Evolutionary conservation across 2,329 filamentous ascomycete genomes (phyloP), one percentile per base, ranked within the genome.

Genomic region (Ophiostoma australiae): DNA sequence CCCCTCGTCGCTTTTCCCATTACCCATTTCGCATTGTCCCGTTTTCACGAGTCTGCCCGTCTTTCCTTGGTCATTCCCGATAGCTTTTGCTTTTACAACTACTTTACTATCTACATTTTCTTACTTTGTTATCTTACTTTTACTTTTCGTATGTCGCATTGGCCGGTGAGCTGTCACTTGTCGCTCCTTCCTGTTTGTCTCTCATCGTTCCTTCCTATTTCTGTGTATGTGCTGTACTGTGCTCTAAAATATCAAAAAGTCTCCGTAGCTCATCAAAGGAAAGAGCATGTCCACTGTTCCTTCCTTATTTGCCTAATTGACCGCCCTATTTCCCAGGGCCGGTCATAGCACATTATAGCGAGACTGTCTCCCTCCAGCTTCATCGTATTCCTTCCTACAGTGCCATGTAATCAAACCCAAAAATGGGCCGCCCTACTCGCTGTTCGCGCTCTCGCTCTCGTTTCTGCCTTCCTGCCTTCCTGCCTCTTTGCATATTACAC

Each of bases 401-500:
- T 31, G 27, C 27, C 27, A 31, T 31, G 27, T 31, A 63, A 63
- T 63, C 33, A 63, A 33, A 63, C 58, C 27, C 17, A 63, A 63
- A 63, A 63, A 3, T 63, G 58, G 58, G 58, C 5, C 58, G 17
- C 23, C 15, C 4, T 17, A 7, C 15, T 63, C 58, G 58, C 58
- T 63, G 58, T 63, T 63, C 58, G 58, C 58, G 58, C 27, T 63
- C 58, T 63, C 58, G 58, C 58, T 63, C 52, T 58, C 52, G 52
- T 58, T 58, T 58, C 27, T 63, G 52, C n/a, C n/a, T 27, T 13
- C 3, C 52, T 1, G 27, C 27, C n/a, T 27, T 20, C 48, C n/a
- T 52, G 2, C 48, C 52, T 58, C 15, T 39, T 39, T 39, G 1
- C 10, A 11, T 8, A 37, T 37, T 37, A 7, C 44, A 48, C 20